Evolutionary conservation across 805 yeast genomes (phyloP).

Genomic region (Ogataea paraovalis): DNA sequence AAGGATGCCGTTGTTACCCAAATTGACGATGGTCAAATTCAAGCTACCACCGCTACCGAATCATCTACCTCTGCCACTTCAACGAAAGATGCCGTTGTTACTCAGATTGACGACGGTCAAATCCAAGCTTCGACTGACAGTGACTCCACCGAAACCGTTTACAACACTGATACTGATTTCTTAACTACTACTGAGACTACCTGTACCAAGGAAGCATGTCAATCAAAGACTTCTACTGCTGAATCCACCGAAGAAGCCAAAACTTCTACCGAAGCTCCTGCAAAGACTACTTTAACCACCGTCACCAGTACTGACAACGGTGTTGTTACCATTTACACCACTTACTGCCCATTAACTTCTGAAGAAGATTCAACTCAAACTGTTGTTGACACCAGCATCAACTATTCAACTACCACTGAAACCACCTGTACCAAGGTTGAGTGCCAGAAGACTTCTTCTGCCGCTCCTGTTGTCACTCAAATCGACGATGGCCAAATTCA

Average conservation of each 20-base stretch:
- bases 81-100: neutral
- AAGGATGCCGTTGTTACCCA: slow-evolving; percentile 12
- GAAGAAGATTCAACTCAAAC: too few species aligned
- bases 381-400: too few species aligned
- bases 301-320: slow-evolving; percentile 8
- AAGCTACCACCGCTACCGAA: slow-evolving; percentile 8
- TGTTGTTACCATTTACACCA: slow-evolving; percentile 18
- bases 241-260: slow-evolving; percentile 2
- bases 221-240: slow-evolving; percentile 15
- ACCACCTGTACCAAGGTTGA: too few species aligned
- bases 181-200: slow-evolving; percentile 2
- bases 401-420: slow-evolving; percentile 11
- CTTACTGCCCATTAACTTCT: slow-evolving; percentile 20
- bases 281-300: neutral
- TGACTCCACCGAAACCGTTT: neutral
- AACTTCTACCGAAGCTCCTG: slow-evolving; percentile 12
- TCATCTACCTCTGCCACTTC: slow-evolving; percentile 4
- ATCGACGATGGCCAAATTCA: neutral
- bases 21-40: slow-evolving; percentile 21
- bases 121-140: too few species aligned
- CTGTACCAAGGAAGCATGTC: slow-evolving; percentile 1
- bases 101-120: too few species aligned
- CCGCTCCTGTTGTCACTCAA: neutral
- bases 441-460: too few species aligned
- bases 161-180: neutral